Evolutionary conservation across 805 yeast genomes (phyloP).

Genomic region (Diddensiella transvaalensis): DNA sequence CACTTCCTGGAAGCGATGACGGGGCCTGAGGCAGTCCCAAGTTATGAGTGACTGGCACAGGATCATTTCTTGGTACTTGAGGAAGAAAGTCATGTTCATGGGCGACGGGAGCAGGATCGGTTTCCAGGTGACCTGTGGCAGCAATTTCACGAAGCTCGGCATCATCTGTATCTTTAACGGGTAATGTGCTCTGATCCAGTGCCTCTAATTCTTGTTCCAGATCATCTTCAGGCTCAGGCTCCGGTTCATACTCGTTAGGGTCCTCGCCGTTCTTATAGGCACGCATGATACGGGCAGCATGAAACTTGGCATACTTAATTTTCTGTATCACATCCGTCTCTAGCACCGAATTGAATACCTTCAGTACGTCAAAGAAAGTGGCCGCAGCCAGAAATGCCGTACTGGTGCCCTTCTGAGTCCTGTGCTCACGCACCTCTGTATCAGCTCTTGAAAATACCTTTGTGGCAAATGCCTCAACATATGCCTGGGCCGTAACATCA

Average conservation of each 20-base stretch:
- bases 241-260: constrained; percentile 52
- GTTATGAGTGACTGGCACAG: constrained; percentile 7
- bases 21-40: constrained; percentile 1
- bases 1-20: constrained; percentile 12
- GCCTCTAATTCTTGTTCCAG: not conserved
- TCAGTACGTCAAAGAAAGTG: constrained; percentile 49
- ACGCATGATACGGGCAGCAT: constrained; percentile 54
- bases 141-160: constrained; percentile 2
- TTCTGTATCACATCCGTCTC: constrained; percentile 39
- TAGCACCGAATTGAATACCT: constrained; percentile 37
- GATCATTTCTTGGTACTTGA: constrained; percentile 2
- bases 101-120: not conserved
- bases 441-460: constrained; percentile 54
- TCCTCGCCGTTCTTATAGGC: constrained; percentile 48
- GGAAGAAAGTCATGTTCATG: constrained; percentile 9
- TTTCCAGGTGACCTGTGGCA: no score
- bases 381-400: constrained; percentile 51
- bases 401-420: constrained; percentile 45
- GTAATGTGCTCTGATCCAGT: not conserved
- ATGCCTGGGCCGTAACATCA: constrained; percentile 53
- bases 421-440: constrained; percentile 43
- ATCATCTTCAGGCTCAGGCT: constrained; percentile 1
- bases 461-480: constrained; percentile 55
- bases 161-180: constrained; percentile 11
- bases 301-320: constrained; percentile 60